A percentile compares a stretch with the other conserved stretches of the same genome.
Evolutionary conservation across 2,329 filamentous ascomycete species (phyloP).

Genomic region (Fusarium sororula): DNA sequence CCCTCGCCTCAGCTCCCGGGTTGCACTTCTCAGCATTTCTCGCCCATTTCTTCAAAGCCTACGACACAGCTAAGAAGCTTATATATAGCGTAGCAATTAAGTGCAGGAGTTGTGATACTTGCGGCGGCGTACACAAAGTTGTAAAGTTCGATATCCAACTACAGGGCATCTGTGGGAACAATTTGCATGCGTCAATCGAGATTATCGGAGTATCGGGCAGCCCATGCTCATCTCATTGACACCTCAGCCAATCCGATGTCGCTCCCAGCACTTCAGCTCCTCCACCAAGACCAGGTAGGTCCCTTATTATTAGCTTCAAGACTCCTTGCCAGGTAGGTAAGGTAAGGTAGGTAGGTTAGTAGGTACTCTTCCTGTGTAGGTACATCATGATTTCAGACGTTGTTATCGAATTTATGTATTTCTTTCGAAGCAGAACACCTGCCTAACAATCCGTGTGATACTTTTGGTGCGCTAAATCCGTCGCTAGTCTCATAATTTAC

Average conservation of each 20-base stretch:
- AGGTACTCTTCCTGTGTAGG: not conserved
- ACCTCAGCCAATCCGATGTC: conserved; percentile 5
- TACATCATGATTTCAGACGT: not conserved
- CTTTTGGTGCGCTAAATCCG: not conserved
- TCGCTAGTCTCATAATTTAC: not conserved
- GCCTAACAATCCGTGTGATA: not conserved
- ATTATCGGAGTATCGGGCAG: conserved; percentile 18
- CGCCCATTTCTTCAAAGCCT: conserved; percentile 45
- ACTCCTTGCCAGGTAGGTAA: not conserved
- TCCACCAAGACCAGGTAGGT: not conserved
- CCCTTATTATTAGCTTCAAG: not conserved
- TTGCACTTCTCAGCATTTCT: conserved; percentile 49
- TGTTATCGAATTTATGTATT: not conserved
- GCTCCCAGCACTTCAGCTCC: not conserved
- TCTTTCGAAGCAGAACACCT: not conserved
- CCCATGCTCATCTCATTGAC: not conserved
- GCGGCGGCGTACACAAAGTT: not conserved
- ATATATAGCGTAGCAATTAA: not conserved
- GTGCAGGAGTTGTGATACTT: not conserved
- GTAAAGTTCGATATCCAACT: not conserved
- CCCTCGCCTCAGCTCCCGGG: conserved; percentile 45
- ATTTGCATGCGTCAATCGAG: conserved; percentile 42
- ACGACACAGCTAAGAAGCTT: not conserved
- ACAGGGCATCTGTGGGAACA: not conserved
- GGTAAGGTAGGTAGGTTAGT: too few species aligned